Evolutionary conservation across 495 filamentous ascomycete genomes (phyloP), one percentile per base, ranked within the genome.

Genomic region (Penicillium coffeae): DNA sequence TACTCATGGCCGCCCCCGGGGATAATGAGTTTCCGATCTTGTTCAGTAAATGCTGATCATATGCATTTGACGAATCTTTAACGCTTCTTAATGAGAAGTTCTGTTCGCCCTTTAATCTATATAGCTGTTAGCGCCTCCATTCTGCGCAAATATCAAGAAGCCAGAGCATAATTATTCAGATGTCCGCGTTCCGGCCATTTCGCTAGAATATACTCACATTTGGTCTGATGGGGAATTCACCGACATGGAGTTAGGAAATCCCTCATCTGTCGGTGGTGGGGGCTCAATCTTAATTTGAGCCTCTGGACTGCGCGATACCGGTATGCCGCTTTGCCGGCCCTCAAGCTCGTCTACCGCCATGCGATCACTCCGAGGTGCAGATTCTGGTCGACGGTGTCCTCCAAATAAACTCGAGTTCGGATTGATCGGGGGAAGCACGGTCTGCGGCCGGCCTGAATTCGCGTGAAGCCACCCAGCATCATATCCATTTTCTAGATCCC

Each of bases 1-100:
- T 69, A 37, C 50, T 81, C 65, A 55, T 74, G 0, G 81, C 78
- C 22, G 70, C 69, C 60, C 83, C 70, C 55, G 82, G 76, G 32
- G 82, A 79, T 62, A 81, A 72, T 45, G 77, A 62, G 68, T 82
- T 78, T 70, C 87, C 72, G 72, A 82, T 84, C 60, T 87, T 91
- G 38, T 87, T 88, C 20, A 93, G 67, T 42, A 92, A 69, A 48
- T 85, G 84, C 60, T 85, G 85, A 55, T 94, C 90, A 58, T 93
- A 93, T 21, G 81, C 80, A 55, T 87, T 81, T 13, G 80, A 84
- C 7, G 78, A 81, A 48, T 76, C 81, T 60, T 79, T 75, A 27
- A 83, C 67, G 42, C 79, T 74, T 37, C 73, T 63, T 50, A 77
- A 70, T 39, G 78, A 82, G 34, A 83, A 69, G 38, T 81, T 75